phyloP scores from a whole-genome alignment of 1,284 basidiomycete genomes.

The Trichosporon asahii region DNA sequence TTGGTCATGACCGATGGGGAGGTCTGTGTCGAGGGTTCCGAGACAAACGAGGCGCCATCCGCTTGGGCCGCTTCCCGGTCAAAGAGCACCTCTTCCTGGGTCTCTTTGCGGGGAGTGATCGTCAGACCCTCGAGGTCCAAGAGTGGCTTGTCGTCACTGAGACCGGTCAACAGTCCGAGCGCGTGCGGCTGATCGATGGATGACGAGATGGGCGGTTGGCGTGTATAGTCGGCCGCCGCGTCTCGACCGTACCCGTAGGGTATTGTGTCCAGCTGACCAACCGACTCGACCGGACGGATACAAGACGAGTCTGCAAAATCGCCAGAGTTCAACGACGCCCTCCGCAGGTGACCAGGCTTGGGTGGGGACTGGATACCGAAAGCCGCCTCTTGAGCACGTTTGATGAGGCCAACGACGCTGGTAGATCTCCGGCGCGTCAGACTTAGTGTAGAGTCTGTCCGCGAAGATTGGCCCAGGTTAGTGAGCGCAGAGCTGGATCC shows the following conservation, averaged over 20 bases:
- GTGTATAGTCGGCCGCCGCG: slow-evolving; percentile 19
- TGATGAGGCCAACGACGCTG: slow-evolving; percentile 14
- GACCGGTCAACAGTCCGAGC: slow-evolving; percentile 1
- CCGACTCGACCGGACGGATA: slow-evolving; percentile 16
- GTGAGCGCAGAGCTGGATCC: slow-evolving; percentile 4
- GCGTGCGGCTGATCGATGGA: slow-evolving; percentile 10
- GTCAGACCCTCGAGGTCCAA: slow-evolving; percentile 8
- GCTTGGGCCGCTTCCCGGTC: slow-evolving; percentile 17
- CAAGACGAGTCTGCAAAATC: slow-evolving; percentile 17
- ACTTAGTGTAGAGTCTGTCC: slow-evolving; percentile 7
- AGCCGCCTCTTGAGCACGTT: slow-evolving; percentile 3
- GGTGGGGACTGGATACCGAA: not conserved
- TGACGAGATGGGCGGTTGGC: slow-evolving; percentile 16
- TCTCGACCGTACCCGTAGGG: slow-evolving; percentile 14
- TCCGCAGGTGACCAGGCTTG: not conserved
- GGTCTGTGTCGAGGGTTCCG: slow-evolving; percentile 25
- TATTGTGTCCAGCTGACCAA: slow-evolving; percentile 14
- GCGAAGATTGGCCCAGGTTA: not conserved
- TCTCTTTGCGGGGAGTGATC: slow-evolving; percentile 9
- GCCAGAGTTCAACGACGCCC: slow-evolving; percentile 18
- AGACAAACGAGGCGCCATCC: slow-evolving; percentile 26
- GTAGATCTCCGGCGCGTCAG: slow-evolving; percentile 18
- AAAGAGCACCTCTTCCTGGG: slow-evolving; percentile 11
- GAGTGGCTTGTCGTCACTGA: slow-evolving; percentile 9
- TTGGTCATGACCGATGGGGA: slow-evolving; percentile 41